Base-by-base conservation (phyloP, 2,329 filamentous ascomycete species). In the Neofusicoccum cordaticola region DNA sequence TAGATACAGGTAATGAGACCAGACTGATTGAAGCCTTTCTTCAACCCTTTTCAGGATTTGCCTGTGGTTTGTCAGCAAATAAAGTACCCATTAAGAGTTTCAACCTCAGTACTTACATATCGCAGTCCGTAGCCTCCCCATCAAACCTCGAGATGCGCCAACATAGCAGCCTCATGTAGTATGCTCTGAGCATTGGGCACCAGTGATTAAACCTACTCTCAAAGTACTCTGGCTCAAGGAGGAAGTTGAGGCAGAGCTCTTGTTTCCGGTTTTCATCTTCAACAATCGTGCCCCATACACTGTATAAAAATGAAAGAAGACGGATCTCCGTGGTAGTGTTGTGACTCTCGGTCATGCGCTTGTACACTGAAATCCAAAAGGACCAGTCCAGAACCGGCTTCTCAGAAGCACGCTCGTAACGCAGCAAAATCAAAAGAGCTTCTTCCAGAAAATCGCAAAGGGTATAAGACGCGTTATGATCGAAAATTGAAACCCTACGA, bases 171-270 rank as follows among this genome's bases (percentile, higher is more conserved):
- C 93, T 91, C 85, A 96, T 95, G 74, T 90, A 97, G 76, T 97
- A 97, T 13, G 92, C 90, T 66, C 93, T 86, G 22, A 97, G 92
- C 93, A 97, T 96, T 0, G 93, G 92, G 72, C 92, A 96, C 93
- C 93, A 97, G 72, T 97, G 92, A 72, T 90, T 94, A 79, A 97
- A 97, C 67, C 92, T 88, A 66, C 86, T 87, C 72, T 91, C 87
- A 74, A 97, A 97, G 2, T 90, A 85, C 31, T 88, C 83, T 62
- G 90, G 88, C 6, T 88, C 85, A 12, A 97, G 80, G 44, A 97
- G 79, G 82, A 95, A 93, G 22, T 88, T 86, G 34, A 90, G 71
- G 73, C 91, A 96, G 17, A 96, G 74, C 13, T 84, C 80, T 64
- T 85, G 82, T 76, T 94, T 96, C 57, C 90, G 85, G 58, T 81